These are phyloP conservation scores for Nyctanthes arbortristis DNA, from an alignment of 257 asterid species.

Conservation along the genomic window DNA sequence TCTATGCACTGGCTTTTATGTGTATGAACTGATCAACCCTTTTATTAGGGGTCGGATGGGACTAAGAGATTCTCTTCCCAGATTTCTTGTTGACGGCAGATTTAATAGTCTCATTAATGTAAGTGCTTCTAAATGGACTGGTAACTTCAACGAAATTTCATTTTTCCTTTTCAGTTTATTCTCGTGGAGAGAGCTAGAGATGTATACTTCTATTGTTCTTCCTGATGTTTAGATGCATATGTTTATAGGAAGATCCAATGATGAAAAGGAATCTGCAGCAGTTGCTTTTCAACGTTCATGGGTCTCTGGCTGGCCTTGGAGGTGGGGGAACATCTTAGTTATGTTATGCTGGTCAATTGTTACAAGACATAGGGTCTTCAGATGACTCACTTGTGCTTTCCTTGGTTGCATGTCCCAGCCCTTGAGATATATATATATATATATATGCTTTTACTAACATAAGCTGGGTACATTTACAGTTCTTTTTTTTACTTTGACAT, in stretches of 20 bases:
- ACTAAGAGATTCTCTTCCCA: conserved; percentile 31
- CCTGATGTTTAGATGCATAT: conserved; percentile 3
- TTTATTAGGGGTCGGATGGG: conserved; percentile 30
- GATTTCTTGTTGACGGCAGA: conserved; percentile 36
- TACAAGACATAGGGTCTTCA: conserved; percentile 5
- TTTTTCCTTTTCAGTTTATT: background rate
- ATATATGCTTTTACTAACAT: conserved; percentile 1
- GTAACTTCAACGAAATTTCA: conserved; percentile 3
- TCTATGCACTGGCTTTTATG: conserved; percentile 7
- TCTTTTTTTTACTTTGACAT: background rate
- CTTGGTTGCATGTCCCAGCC: conserved; percentile 11
- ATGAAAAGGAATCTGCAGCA: conserved; percentile 49
- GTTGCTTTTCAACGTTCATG: conserved; percentile 44
- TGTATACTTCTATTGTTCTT: background rate
- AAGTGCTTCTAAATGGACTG: conserved; percentile 14
- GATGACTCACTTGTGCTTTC: conserved; percentile 17
- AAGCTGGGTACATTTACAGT: background rate
- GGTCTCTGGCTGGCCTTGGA: conserved; percentile 39
- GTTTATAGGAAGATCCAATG: conserved; percentile 44
- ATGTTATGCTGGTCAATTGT: conserved; percentile 39
- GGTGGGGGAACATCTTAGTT: conserved; percentile 37
- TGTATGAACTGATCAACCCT: conserved; percentile 7
- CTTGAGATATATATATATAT: background rate
- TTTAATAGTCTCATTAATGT: conserved; percentile 35
- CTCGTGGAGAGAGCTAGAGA: background rate